A percentile compares a stretch with the other conserved stretches of the same genome.
Evolutionary conservation across 345 rosid species (phyloP).

Genomic region (Zanthoxylum bungeanum): DNA sequence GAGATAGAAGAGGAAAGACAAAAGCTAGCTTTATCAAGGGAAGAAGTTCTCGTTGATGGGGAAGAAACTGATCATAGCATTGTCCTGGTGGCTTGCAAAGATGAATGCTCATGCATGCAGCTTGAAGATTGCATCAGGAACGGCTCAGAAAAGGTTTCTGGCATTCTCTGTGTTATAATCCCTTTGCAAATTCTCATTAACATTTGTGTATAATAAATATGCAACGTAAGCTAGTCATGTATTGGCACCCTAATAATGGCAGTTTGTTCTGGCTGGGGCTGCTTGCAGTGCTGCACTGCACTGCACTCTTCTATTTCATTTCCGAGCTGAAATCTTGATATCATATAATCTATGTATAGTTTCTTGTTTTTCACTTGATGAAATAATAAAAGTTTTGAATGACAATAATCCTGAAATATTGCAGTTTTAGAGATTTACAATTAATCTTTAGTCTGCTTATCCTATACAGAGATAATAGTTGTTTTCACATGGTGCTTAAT

Average conservation of each 20-base stretch:
- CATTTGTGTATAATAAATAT: neutral
- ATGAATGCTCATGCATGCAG: constrained; percentile 94
- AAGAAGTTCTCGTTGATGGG: constrained; percentile 36
- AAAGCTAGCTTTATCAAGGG: constrained; percentile 37
- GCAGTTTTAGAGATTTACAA: neutral
- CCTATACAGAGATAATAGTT: neutral
- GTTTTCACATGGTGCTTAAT: neutral
- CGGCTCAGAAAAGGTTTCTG: constrained; percentile 58
- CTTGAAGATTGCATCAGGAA: constrained; percentile 83
- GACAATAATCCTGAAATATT: neutral
- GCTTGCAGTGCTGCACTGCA: neutral
- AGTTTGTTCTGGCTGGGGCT: neutral
- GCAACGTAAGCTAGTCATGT: neutral
- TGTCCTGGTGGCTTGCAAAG: constrained; percentile 90
- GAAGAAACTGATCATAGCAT: constrained; percentile 50
- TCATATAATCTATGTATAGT: neutral
- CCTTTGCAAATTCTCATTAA: neutral
- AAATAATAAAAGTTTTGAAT: neutral
- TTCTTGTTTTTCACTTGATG: neutral
- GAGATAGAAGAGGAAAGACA: constrained; percentile 84
- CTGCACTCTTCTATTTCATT: neutral
- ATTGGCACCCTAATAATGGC: neutral
- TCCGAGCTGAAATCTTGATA: neutral
- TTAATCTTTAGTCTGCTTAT: neutral
- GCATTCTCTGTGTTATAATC: neutral